Conservation (phyloP, 2,329 filamentous ascomycete genomes). For the Cladophialophora yegresii region DNA sequence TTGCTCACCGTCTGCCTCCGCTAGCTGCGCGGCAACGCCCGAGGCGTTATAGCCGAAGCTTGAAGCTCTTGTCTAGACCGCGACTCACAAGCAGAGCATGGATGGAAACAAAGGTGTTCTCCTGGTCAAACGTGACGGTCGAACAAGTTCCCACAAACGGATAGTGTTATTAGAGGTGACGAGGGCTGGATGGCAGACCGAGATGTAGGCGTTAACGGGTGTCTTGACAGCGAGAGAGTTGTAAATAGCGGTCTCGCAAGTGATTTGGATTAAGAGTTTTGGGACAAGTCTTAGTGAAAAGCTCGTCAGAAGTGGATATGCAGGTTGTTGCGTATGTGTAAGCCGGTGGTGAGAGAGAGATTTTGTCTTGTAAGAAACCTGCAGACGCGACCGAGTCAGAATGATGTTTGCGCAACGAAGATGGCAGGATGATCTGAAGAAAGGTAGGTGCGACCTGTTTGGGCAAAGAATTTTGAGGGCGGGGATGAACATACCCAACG, state of each 20-base stretch:
- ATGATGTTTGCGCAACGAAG: slow-evolving; percentile 7
- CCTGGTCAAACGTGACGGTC: slow-evolving; percentile 2
- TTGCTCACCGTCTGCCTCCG: slow-evolving; percentile 31
- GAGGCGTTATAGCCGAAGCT: slow-evolving; percentile 33
- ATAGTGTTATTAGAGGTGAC: not conserved
- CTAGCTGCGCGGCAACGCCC: slow-evolving; percentile 28
- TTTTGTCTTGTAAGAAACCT: slow-evolving; percentile 27
- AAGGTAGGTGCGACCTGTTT: not conserved
- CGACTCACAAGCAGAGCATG: slow-evolving; percentile 28
- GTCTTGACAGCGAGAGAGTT: slow-evolving; percentile 10
- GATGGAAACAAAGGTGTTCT: slow-evolving; percentile 10
- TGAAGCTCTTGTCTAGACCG: slow-evolving; percentile 18
- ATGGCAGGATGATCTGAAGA: slow-evolving; percentile 1
- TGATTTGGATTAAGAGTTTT: slow-evolving; percentile 3
- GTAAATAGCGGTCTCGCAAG: slow-evolving; percentile 12
- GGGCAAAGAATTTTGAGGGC: not conserved
- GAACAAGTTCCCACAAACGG: slow-evolving; percentile 3
- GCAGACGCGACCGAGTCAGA: slow-evolving; percentile 24
- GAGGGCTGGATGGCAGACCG: not conserved
- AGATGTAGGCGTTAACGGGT: not conserved
- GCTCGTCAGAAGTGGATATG: slow-evolving; percentile 43
- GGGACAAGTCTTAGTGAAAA: slow-evolving; percentile 57
- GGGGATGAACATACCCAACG: slow-evolving; percentile 27
- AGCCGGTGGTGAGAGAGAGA: slow-evolving; percentile 9
- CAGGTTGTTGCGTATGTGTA: not conserved